phyloP scores from a whole-genome alignment of 768 basidiomycete species.

The Amanita phalloides region DNA sequence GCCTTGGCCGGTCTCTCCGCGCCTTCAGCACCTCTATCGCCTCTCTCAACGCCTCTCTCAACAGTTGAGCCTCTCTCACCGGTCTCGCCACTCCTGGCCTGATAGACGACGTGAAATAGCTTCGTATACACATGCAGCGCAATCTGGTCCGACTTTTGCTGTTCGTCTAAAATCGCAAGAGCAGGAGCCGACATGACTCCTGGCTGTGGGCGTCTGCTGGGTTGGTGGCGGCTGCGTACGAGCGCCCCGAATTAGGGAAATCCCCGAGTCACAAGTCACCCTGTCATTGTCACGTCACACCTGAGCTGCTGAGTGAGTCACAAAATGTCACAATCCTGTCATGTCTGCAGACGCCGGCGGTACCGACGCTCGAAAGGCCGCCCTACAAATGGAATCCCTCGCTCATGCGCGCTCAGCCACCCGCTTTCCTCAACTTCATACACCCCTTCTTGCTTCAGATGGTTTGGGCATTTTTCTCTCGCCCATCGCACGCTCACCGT shows the following conservation, averaged over 20 bases:
- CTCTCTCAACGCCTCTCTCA: background rate
- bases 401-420: slow-evolving; percentile 16
- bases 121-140: slow-evolving; percentile 77
- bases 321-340: background rate
- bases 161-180: background rate
- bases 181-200: no score
- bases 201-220: no score
- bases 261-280: no score
- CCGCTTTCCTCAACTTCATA: slow-evolving; percentile 18
- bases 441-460: slow-evolving; percentile 36
- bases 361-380: slow-evolving; percentile 26
- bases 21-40: background rate
- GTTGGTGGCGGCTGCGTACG: background rate
- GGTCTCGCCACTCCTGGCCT: slow-evolving; percentile 39
- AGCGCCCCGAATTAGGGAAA: no score
- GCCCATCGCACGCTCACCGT: slow-evolving; percentile 41
- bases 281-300: no score
- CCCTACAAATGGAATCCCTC: slow-evolving; percentile 31
- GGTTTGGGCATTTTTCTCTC: slow-evolving; percentile 33
- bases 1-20: background rate
- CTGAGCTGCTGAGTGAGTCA: no score
- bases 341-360: slow-evolving; percentile 8
- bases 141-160: slow-evolving; percentile 74
- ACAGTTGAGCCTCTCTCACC: background rate
- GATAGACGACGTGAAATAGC: slow-evolving; percentile 63